Evolutionary conservation across 1,284 basidiomycete species (phyloP).

Genomic region (Phlebopus sp.): DNA sequence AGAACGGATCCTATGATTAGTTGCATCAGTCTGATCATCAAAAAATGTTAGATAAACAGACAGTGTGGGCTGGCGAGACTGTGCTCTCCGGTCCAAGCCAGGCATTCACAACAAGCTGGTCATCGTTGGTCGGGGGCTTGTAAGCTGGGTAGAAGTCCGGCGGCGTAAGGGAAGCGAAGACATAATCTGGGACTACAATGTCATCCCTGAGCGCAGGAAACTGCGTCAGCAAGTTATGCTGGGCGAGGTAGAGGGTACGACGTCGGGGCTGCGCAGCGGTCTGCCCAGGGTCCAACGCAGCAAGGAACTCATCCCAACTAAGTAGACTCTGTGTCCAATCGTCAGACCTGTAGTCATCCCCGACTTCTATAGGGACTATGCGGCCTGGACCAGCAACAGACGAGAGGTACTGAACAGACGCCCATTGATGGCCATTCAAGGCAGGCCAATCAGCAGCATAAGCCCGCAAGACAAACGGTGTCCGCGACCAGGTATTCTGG

Average conservation of each 20-base stretch:
- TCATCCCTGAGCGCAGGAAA: constrained; percentile 79
- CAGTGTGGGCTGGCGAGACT: constrained; percentile 89
- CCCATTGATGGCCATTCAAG: constrained; percentile 65
- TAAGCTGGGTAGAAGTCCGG: constrained; percentile 52
- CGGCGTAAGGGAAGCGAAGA: constrained; percentile 64
- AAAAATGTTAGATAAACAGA: constrained; percentile 39
- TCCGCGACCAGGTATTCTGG: constrained; percentile 36
- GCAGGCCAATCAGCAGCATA: constrained; percentile 72
- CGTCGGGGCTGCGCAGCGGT: constrained; percentile 15
- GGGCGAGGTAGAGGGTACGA: constrained; percentile 80
- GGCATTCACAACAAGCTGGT: constrained; percentile 74
- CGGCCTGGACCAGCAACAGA: constrained; percentile 72
- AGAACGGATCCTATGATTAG: constrained; percentile 79
- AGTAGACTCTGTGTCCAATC: constrained; percentile 86
- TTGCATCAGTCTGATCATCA: constrained; percentile 1
- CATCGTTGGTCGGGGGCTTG: constrained; percentile 62
- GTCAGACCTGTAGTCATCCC: constrained; percentile 76
- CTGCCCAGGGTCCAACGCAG: constrained; percentile 45
- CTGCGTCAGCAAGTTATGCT: constrained; percentile 83
- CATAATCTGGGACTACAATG: constrained; percentile 82
- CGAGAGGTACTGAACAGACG: constrained; percentile 64
- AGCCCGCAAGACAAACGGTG: constrained; percentile 73
- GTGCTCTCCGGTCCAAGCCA: constrained; percentile 86
- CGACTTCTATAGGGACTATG: constrained; percentile 89
- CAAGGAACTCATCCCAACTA: constrained; percentile 74